Evolutionary conservation across 169 alveolate species (phyloP).

Genomic region (Besnoitia besnoiti): DNA sequence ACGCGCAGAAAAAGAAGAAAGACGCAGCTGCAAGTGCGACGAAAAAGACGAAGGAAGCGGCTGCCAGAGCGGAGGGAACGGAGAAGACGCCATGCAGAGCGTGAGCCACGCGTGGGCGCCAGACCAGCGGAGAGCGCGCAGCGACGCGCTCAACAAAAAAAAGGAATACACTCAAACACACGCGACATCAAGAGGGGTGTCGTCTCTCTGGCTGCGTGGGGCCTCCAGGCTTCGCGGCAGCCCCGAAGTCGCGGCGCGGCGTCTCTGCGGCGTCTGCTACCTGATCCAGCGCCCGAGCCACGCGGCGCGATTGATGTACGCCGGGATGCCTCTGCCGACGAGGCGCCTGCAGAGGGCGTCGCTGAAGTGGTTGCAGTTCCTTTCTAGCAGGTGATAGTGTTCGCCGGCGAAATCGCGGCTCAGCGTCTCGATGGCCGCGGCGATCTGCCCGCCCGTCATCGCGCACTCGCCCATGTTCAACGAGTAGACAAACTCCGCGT

Average conservation of each 20-base stretch:
- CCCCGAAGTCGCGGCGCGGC: too few relatives aligned
- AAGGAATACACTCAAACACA: too few relatives aligned
- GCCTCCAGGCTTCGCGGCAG: too few relatives aligned
- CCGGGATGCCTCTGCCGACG: constrained; percentile 46
- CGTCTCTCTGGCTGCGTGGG: too few relatives aligned
- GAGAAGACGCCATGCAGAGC: background rate
- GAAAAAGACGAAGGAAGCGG: background rate
- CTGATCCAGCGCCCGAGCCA: constrained; percentile 49
- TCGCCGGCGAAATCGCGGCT: constrained; percentile 38
- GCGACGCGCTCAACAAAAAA: too few relatives aligned
- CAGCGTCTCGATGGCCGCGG: constrained; percentile 10
- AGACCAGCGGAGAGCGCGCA: too few relatives aligned
- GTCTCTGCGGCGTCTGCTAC: background rate
- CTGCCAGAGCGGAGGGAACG: background rate
- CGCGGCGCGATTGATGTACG: constrained; percentile 49
- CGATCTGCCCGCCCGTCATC: constrained; percentile 21
- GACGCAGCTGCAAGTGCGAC: background rate
- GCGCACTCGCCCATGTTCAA: constrained; percentile 28
- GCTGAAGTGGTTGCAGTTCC: constrained; percentile 67
- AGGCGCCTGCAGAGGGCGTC: constrained; percentile 56
- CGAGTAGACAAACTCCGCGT: constrained; percentile 33
- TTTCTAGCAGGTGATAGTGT: constrained; percentile 34
- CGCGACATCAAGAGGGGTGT: too few relatives aligned
- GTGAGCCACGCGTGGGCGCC: too few relatives aligned
- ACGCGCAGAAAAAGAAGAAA: background rate